Conservation (phyloP, 148 eudicot species). For the Cornus suecica region DNA sequence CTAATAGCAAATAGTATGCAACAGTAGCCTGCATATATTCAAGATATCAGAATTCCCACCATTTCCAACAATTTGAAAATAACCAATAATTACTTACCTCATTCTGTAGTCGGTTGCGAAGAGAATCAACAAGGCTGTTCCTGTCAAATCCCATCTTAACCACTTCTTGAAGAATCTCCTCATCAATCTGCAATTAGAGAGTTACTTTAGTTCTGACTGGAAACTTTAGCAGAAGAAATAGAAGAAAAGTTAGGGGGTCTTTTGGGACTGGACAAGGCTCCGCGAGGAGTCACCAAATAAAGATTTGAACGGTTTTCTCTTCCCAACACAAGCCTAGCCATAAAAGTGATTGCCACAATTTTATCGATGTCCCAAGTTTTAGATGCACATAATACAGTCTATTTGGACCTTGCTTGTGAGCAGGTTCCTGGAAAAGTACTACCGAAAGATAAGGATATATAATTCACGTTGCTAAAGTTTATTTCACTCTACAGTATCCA, state of each 20-base stretch:
- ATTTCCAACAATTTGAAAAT: background rate
- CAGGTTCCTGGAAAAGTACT: no score
- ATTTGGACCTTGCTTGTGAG: no score
- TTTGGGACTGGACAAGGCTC: no score
- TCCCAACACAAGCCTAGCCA: no score
- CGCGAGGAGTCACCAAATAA: no score
- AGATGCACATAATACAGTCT: no score
- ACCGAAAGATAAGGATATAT: no score
- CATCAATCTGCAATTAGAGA: conserved; percentile 40
- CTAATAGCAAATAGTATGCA: conserved; percentile 89
- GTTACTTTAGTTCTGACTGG: conserved; percentile 1
- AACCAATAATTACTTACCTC: conserved; percentile 22
- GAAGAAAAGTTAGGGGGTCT: no score
- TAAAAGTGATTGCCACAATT: no score
- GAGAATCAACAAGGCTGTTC: conserved; percentile 46
- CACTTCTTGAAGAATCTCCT: conserved; percentile 55
- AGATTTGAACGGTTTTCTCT: no score
- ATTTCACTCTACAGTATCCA: background rate
- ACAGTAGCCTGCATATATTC: conserved; percentile 74
- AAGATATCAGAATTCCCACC: background rate
- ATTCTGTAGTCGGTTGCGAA: conserved; percentile 37
- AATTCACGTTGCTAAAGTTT: no score
- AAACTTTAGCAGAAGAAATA: no score
- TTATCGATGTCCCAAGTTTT: background rate
- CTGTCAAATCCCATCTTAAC: conserved; percentile 52